Evolutionary conservation across 495 filamentous ascomycete genomes (phyloP), one percentile per base, ranked within the genome.

Genomic region (Cudoniella acicularis): DNA sequence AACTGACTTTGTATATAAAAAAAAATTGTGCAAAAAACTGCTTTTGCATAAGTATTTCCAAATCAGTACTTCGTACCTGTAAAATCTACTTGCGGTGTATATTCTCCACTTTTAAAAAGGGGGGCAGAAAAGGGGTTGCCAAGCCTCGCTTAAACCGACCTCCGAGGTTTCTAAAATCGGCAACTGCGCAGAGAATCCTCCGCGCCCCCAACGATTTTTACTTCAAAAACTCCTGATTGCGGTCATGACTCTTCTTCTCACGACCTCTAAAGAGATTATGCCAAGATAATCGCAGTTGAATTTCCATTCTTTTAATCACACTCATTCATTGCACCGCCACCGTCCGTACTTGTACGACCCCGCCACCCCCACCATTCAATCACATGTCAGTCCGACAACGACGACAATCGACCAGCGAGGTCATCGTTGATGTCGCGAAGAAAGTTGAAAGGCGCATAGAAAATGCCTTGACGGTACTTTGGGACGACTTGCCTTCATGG

Each of bases 401-500:
- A 22, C 57, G 24, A 26, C 49, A 57, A n/a, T 57, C 61, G 1
- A 50, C 48, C 2, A 49, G 45, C 13, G 53, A 58, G 49, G 55
- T 46, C 42, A 42, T 68, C 17, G 20, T 47, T 20, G 62, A 67
- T 27, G 27, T 30, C 2, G 59, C 54, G 1, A 63, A 63, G 22
- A 52, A 51, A 8, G 17, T 63, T 18, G 64, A 67, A 26, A 59
- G 53, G 36, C 40, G 49, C 10, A 22, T 67, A 17, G 61, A 69
- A 41, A 62, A 67, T 50, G 59, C 56, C 41, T 40, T 64, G 43
- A 56, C 56, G 20, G 59, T 87, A 17, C 75, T 83, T 54, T 88
- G 82, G 80, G 70, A 88, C 59, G 85, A 90, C 45, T 67, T 90
- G 27, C 81, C 83, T 1, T 66, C 70, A 49, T 92, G 87, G 88